Evolutionary conservation across 352 stramenopile species (phyloP).

Genomic region (Phytopythium mirpurense): DNA sequence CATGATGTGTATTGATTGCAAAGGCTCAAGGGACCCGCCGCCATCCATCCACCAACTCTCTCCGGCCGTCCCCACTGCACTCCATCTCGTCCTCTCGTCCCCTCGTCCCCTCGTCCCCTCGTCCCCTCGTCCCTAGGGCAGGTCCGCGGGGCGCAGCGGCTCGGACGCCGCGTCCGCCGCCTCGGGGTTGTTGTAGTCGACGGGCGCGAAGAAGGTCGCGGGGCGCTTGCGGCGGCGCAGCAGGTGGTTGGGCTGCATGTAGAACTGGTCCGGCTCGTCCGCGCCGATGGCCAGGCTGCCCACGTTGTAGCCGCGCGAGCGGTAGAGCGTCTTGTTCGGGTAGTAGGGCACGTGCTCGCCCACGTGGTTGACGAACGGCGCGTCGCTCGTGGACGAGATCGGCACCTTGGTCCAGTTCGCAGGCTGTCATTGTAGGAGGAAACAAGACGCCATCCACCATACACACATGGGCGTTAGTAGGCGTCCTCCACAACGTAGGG

Average conservation of each 20-base stretch:
- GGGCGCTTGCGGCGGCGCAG: conserved; percentile 64
- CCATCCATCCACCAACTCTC: no score
- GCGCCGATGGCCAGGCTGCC: conserved; percentile 55
- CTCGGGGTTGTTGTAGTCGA: conserved; percentile 84
- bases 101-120: conserved; percentile 3
- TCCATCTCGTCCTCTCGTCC: background rate
- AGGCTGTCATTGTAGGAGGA: no score
- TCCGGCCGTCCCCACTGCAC: no score
- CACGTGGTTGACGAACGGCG: conserved; percentile 67
- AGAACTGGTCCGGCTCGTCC: conserved; percentile 76
- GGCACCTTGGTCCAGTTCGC: conserved; percentile 64
- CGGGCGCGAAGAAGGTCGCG: conserved; percentile 55
- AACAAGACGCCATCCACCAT: no score
- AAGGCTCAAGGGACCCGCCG: no score
- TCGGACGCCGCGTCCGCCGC: conserved; percentile 31
- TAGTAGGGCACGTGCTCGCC: conserved; percentile 60
- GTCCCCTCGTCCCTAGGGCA: conserved; percentile 42
- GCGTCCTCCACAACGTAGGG: no score
- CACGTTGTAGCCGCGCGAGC: conserved; percentile 74
- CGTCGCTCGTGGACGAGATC: conserved; percentile 49
- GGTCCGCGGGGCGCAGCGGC: conserved; percentile 47
- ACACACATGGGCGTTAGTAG: no score
- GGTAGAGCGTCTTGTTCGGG: conserved; percentile 74
- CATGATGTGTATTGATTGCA: no score
- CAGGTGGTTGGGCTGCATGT: conserved; percentile 72